Conservation (phyloP, 371 early-diverging fungal genomes). For the Mortierella sp. region DNA sequence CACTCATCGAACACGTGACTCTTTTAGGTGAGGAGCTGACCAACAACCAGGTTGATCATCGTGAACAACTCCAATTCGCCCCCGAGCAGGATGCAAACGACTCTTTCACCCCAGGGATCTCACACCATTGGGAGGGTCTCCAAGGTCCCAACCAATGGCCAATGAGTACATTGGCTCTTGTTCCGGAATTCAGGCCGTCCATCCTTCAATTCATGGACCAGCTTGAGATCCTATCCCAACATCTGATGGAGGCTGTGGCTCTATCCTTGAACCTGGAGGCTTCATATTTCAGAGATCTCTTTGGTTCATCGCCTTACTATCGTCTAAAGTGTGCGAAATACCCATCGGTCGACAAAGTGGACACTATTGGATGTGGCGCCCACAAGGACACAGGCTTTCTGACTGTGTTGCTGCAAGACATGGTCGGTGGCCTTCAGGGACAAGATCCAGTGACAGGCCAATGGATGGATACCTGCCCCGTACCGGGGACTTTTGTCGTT, state of each 20-base stretch:
- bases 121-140: constrained; percentile 57
- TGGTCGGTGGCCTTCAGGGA: constrained; percentile 72
- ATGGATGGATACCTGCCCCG: constrained; percentile 71
- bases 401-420: constrained; percentile 68
- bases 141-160: constrained; percentile 72
- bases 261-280: constrained; percentile 58
- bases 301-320: constrained; percentile 60
- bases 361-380: constrained; percentile 48
- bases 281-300: constrained; percentile 55
- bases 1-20: too few relatives aligned
- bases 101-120: constrained; percentile 25
- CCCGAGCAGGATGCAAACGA: constrained; percentile 55
- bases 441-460: constrained; percentile 63
- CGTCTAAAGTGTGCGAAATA: constrained; percentile 50
- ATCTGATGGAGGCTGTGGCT: constrained; percentile 60
- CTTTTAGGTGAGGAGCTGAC: constrained; percentile 35
- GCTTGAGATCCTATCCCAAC: constrained; percentile 57
- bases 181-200: constrained; percentile 58
- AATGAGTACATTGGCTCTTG: constrained; percentile 15
- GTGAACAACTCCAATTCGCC: constrained; percentile 70
- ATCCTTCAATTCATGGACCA: constrained; percentile 57
- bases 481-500: constrained; percentile 71
- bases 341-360: constrained; percentile 31
- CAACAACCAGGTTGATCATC: constrained; percentile 48
- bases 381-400: constrained; percentile 62